Percentiles rank a stretch among this genome's conserved stretches.
Evolutionary conservation across 2,329 filamentous ascomycete genomes (phyloP).

Genomic region (Neospermospora avenae): DNA sequence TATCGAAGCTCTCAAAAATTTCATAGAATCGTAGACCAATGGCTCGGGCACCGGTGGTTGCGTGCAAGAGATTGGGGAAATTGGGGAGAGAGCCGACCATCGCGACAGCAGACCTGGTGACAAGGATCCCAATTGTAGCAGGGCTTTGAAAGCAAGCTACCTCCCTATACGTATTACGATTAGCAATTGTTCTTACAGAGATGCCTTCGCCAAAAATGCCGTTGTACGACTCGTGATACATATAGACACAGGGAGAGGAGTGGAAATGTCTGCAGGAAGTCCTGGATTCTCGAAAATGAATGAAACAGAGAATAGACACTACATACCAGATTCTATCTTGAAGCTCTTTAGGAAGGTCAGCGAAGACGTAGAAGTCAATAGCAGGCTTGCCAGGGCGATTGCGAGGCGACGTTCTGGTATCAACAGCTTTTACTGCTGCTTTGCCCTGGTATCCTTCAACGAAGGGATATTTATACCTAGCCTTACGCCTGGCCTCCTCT

Average conservation of each 20-base stretch:
- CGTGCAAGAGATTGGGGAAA: conserved; percentile 3
- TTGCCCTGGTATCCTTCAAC: too few relatives aligned
- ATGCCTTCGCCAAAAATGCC: too few relatives aligned
- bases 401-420: too few relatives aligned
- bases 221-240: too few relatives aligned
- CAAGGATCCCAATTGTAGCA: neutral
- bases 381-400: conserved; percentile 1
- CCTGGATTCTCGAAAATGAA: too few relatives aligned
- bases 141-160: neutral
- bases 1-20: neutral
- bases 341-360: conserved; percentile 2
- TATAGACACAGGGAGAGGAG: too few relatives aligned
- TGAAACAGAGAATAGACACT: too few relatives aligned
- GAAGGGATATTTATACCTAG: too few relatives aligned
- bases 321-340: conserved; percentile 8
- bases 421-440: too few relatives aligned
- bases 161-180: neutral
- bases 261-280: too few relatives aligned
- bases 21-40: conserved; percentile 3
- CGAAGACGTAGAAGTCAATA: conserved; percentile 6
- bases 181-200: too few relatives aligned
- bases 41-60: conserved; percentile 7
- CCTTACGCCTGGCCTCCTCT: too few relatives aligned
- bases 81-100: neutral
- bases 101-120: neutral